Base-by-base conservation (phyloP, 768 basidiomycete genomes). In the Hygrophoropsis aurantiaca region DNA sequence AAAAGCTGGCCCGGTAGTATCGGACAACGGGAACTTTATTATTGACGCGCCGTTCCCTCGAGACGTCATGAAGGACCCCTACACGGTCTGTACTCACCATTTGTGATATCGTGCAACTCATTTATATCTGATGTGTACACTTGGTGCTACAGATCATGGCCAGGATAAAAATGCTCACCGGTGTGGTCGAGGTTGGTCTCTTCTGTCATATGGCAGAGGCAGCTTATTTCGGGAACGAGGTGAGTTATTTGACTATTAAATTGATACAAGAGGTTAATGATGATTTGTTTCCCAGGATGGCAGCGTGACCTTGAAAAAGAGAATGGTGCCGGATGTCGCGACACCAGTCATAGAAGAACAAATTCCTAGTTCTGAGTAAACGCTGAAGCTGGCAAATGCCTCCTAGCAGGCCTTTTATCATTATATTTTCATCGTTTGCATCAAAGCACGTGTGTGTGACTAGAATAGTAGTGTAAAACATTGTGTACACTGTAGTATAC, bases 171-270 rank as follows among this genome's bases (percentile, higher is more conserved):
- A 81, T 95, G 79, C 76, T 98, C 50, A 98, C 95, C 3, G 97
- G 97, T 38, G 92, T 97, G 19, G 91, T 98, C n/a, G 97, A 99
- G 66, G 97, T 97, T 26, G 97, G 97, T 1, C 67, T 99, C n/a
- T 98, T 99, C 72, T 94, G 91, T 62, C 74, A 83, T 44, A 85
- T 97, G 77, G 94, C 89, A 4, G 81, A 85, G 61, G 94, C 94
- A 1, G 95, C 94, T n/a, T 98, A 97, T 73, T 99, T 98, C 66
- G 91, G 91, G 16, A 93, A 93, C 55, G 74, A 81, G 70, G 90
- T 88, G 36, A 37, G 70, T 59, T 43, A 6, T 33, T 20, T 5
- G 9, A 44, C 11, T 21, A 19, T 40, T 13, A 44, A n/a, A 20
- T 11, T 39, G 15, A 3, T 38, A 20, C n/a, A 6, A 33, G 26